phyloP scores from a whole-genome alignment of 768 basidiomycete genomes.

The Serendipita sp. region DNA sequence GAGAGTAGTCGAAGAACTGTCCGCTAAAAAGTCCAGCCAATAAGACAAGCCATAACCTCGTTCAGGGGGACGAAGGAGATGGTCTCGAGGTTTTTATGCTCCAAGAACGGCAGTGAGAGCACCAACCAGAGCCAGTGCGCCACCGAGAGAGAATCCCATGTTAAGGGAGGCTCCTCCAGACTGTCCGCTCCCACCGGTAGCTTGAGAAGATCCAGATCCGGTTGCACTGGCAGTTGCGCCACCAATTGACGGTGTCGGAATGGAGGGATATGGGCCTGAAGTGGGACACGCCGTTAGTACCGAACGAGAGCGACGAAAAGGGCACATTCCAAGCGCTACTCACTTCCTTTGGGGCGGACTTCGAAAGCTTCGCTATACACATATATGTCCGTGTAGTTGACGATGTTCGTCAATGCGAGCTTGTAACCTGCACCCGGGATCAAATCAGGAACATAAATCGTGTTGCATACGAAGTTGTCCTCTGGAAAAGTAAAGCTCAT shows the following conservation, averaged over 20 bases:
- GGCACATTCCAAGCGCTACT: background rate
- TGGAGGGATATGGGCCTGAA: background rate
- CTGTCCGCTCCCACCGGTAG: background rate
- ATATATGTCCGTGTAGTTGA: conserved; percentile 3
- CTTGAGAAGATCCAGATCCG: background rate
- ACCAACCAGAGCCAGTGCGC: background rate
- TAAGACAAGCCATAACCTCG: background rate
- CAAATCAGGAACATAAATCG: background rate
- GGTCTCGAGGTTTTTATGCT: background rate
- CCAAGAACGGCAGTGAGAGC: background rate
- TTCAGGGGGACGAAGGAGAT: background rate
- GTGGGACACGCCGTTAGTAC: background rate
- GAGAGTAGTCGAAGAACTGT: background rate
- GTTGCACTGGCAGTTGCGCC: background rate
- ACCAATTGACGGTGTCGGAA: background rate
- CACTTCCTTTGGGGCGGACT: background rate
- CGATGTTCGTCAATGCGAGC: conserved; percentile 1
- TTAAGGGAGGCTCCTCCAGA: background rate
- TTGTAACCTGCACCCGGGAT: background rate
- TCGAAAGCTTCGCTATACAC: background rate
- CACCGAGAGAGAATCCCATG: background rate
- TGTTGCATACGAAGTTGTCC: background rate
- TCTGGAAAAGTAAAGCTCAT: background rate
- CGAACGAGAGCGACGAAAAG: background rate
- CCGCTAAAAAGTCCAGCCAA: background rate